These are phyloP conservation scores for Bipolaris cookei DNA, from an alignment of 2,329 filamentous ascomycete species.

Conservation along the genomic window DNA sequence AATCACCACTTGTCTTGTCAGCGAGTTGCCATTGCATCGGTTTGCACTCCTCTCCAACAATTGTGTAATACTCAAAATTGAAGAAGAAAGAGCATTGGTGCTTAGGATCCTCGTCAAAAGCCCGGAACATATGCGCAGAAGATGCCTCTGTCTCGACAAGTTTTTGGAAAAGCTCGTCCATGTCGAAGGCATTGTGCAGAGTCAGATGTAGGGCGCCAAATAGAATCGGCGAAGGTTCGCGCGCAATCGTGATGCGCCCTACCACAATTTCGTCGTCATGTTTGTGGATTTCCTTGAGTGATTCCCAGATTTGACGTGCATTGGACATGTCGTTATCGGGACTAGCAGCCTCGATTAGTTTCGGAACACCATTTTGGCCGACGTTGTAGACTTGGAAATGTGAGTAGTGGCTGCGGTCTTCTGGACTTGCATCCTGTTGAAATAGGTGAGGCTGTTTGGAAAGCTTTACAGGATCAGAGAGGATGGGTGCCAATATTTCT, in stretches of 20 bases:
- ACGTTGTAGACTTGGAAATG: constrained; percentile 67
- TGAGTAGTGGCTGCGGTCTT: constrained; percentile 53
- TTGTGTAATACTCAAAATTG: constrained; percentile 69
- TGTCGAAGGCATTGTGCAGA: constrained; percentile 64
- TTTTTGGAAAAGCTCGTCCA: constrained; percentile 65
- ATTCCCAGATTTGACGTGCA: constrained; percentile 42
- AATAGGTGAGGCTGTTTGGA: constrained; percentile 55
- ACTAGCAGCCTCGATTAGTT: constrained; percentile 45
- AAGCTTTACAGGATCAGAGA: constrained; percentile 53
- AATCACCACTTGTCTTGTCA: constrained; percentile 54
- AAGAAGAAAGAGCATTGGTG: constrained; percentile 67
- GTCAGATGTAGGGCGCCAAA: constrained; percentile 66
- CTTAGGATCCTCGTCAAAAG: constrained; percentile 54
- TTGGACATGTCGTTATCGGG: constrained; percentile 45
- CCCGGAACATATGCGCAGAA: constrained; percentile 58
- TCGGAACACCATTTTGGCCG: constrained; percentile 53
- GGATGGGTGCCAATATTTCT: constrained; percentile 51
- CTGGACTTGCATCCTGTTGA: constrained; percentile 48
- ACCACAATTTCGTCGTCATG: constrained; percentile 54
- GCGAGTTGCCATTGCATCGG: constrained; percentile 67
- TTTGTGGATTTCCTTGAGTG: constrained; percentile 44
- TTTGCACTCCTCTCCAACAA: constrained; percentile 61
- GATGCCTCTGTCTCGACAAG: constrained; percentile 58
- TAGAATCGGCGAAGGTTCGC: constrained; percentile 66
- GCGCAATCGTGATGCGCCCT: constrained; percentile 65